Base-by-base conservation (phyloP, 1,284 basidiomycete species). In the Trametes pubescens region DNA sequence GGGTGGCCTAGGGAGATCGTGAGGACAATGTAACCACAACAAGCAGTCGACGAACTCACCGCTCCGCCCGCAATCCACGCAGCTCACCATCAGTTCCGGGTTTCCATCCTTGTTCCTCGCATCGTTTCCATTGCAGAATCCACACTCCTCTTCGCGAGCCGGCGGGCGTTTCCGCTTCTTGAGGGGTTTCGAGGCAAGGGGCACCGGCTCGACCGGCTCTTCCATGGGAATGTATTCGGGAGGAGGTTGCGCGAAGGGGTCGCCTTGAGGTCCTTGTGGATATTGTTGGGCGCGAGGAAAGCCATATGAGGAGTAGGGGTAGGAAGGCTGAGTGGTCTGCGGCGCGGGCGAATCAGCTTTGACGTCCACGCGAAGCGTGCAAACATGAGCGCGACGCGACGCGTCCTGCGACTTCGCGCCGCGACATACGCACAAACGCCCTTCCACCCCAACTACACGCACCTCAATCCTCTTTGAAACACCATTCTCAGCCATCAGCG, bases 211-310 rank as follows among this genome's bases (percentile, higher is more conserved):
- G 21, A 65, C 63, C 49, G 68, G 62, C 56, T 80, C 77, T 64
- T 80, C 75, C 64, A 83, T 77, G 62, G 81, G 82, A 63, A 86
- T 79, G 78, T 81, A 89, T 56, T 81, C 74, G 62, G 79, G 78
- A 51, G 80, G 78, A 61, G 83, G 83, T 65, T 83, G 85, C 55
- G 90, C 88, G 74, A 92, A 93, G 40, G 91, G 91, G 78, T 93
- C 91, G 64, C 91, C 91, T 72, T 91, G 89, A 18, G 91, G 91
- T 22, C 85, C 89, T 75, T 89, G 86, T 40, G 86, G 83, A 72
- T 90, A 91, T 61, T 86, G 75, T 22, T 72, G 67, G 52, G 66
- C 64, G 58, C 65, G 73, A 29, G 66, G 67, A 55, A 56, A 59
- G 48, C 63, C 62, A 26, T 62, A 61, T 47, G 67, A 56, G 43